Percentiles rank a stretch among this genome's conserved stretches.
Conservation (phyloP, 108 stramenopile species). For the Discostella pseudostelligera region DNA sequence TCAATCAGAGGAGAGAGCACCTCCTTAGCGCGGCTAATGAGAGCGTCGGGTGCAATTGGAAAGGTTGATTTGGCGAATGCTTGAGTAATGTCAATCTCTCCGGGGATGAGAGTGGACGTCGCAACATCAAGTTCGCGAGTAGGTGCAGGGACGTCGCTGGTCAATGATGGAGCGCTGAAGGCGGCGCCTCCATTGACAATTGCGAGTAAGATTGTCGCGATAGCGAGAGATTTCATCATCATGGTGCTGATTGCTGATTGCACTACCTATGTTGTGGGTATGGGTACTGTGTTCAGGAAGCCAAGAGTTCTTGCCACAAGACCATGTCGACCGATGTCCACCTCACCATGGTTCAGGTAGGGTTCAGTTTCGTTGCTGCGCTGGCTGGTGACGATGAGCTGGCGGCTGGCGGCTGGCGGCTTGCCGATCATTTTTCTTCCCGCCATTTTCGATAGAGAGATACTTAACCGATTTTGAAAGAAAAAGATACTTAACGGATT, state of each 20-base stretch:
- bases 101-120: constrained; percentile 18
- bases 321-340: too few species aligned
- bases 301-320: too few species aligned
- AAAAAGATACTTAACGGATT: too few species aligned
- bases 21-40: constrained; percentile 53
- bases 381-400: too few species aligned
- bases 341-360: too few species aligned
- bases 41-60: constrained; percentile 46
- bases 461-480: neutral
- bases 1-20: constrained; percentile 44
- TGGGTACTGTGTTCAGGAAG: too few species aligned
- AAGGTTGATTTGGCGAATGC: constrained; percentile 51
- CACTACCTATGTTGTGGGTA: too few species aligned
- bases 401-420: too few species aligned
- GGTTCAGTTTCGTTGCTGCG: too few species aligned
- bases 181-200: neutral
- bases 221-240: neutral
- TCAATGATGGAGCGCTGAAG: neutral
- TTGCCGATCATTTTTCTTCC: too few species aligned
- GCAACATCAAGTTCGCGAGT: neutral
- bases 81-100: constrained; percentile 28
- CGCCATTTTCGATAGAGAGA: too few species aligned
- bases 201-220: neutral
- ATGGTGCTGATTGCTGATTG: too few species aligned
- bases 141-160: neutral